phyloP scores from a whole-genome alignment of 2,329 filamentous ascomycete genomes.

The Colletotrichum graminicola region DNA sequence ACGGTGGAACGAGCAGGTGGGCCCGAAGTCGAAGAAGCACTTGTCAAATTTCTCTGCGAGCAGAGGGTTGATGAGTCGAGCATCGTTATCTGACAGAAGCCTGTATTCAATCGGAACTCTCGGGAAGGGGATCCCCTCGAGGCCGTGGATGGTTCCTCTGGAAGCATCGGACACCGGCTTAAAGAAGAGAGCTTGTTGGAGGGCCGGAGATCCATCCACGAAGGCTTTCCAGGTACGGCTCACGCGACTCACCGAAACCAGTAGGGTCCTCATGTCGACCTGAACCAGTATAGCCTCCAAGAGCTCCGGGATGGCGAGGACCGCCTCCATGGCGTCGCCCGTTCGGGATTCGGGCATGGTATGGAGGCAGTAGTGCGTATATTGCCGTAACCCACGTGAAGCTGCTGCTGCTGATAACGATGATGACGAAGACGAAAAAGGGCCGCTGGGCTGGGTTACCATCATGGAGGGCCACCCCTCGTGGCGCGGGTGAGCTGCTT shows the following conservation, averaged over 20 bases:
- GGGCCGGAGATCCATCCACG: constrained; percentile 16
- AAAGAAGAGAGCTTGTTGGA: constrained; percentile 34
- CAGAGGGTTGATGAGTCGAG: constrained; percentile 29
- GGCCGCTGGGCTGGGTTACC: too few relatives aligned
- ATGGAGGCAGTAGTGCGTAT: too few relatives aligned
- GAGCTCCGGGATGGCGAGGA: constrained; percentile 45
- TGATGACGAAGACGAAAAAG: too few relatives aligned
- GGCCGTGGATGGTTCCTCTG: neutral
- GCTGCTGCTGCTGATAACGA: too few relatives aligned
- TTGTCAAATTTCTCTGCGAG: constrained; percentile 34
- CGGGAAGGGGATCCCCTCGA: neutral
- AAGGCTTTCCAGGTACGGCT: constrained; percentile 44
- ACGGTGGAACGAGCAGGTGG: constrained; percentile 29
- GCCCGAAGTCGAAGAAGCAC: constrained; percentile 41
- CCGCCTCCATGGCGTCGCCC: constrained; percentile 12
- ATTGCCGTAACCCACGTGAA: too few relatives aligned
- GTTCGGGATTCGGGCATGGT: constrained; percentile 11
- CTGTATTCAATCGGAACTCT: neutral
- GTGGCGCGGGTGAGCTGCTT: constrained; percentile 25
- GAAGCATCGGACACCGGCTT: constrained; percentile 7
- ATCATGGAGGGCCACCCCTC: neutral
- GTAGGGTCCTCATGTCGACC: constrained; percentile 47
- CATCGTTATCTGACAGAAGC: neutral
- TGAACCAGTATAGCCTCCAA: constrained; percentile 47
- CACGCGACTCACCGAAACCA: constrained; percentile 46